Conservation (phyloP, 345 rosid genomes). For the Physaria fendleri region DNA sequence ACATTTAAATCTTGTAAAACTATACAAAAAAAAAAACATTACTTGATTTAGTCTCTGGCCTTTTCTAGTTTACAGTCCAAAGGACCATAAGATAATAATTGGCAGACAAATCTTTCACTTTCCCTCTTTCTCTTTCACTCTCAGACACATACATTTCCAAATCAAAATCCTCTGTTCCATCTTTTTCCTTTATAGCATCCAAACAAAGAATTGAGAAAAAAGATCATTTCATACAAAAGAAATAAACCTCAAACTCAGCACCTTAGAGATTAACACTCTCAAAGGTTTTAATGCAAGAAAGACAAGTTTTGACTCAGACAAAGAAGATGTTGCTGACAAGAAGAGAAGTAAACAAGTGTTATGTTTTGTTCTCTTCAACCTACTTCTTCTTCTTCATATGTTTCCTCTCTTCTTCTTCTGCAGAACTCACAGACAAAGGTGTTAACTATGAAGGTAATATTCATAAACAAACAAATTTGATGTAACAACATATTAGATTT, state of each 20-base stretch:
- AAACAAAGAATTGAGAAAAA: background rate
- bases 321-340: slow-evolving; percentile 33
- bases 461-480: background rate
- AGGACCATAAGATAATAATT: slow-evolving; percentile 18
- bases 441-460: slow-evolving; percentile 80
- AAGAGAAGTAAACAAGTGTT: slow-evolving; percentile 13
- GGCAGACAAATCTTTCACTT: slow-evolving; percentile 25
- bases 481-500: too few relatives aligned
- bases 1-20: background rate
- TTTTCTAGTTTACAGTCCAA: slow-evolving; percentile 21
- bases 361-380: slow-evolving; percentile 23
- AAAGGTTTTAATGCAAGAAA: background rate
- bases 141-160: slow-evolving; percentile 16
- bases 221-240: slow-evolving; percentile 2
- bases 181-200: slow-evolving; percentile 3
- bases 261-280: background rate
- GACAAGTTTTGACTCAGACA: slow-evolving; percentile 7
- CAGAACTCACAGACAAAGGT: slow-evolving; percentile 69
- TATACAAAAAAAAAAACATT: slow-evolving; percentile 2
- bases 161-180: slow-evolving; percentile 18
- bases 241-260: background rate
- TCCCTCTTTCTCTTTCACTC: slow-evolving; percentile 1
- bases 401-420: slow-evolving; percentile 34
- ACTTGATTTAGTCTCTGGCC: slow-evolving; percentile 6
- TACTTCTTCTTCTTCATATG: slow-evolving; percentile 16